Evolutionary conservation across 2,329 filamentous ascomycete genomes (phyloP).

Genomic region (Pestalotiopsis sp.): DNA sequence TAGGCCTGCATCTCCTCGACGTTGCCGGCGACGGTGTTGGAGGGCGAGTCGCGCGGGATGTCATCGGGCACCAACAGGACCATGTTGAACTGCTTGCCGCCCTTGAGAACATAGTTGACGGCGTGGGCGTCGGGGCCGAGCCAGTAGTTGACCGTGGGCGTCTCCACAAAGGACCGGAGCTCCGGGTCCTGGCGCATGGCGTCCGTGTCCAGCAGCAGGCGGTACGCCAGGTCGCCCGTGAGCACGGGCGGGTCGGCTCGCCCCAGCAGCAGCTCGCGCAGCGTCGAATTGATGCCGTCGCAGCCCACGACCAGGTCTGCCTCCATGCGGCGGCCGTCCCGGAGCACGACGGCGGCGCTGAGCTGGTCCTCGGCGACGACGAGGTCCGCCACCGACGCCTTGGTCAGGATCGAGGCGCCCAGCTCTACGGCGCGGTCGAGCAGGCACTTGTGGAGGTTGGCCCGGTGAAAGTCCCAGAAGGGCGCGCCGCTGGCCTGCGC

Average conservation of each 20-base stretch:
- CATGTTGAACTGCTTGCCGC: constrained; percentile 52
- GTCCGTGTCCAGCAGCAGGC: constrained; percentile 47
- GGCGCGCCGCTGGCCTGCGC: constrained; percentile 37
- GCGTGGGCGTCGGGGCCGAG: constrained; percentile 54
- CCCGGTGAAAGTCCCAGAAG: constrained; percentile 59
- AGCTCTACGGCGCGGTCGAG: constrained; percentile 49
- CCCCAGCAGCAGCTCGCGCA: constrained; percentile 47
- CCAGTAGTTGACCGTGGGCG: constrained; percentile 56
- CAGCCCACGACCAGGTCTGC: constrained; percentile 51
- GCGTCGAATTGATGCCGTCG: constrained; percentile 49
- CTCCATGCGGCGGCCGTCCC: constrained; percentile 36
- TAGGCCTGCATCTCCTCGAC: constrained; percentile 44
- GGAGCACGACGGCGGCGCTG: constrained; percentile 40
- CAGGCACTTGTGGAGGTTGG: constrained; percentile 52
- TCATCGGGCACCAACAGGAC: constrained; percentile 54
- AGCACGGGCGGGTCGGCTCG: constrained; percentile 46
- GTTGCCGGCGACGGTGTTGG: constrained; percentile 38
- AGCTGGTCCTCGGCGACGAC: constrained; percentile 33
- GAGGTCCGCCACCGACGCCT: constrained; percentile 46
- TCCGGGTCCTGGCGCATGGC: constrained; percentile 50
- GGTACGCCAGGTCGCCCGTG: constrained; percentile 54
- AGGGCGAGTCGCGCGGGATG: constrained; percentile 40
- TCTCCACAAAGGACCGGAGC: constrained; percentile 44
- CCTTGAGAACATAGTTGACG: constrained; percentile 54
- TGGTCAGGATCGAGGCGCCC: constrained; percentile 48